A percentile compares a stretch with the other conserved stretches of the same genome.
phyloP scores from a whole-genome alignment of 495 filamentous ascomycete species.

The Hypoxylon crocopeplum region DNA sequence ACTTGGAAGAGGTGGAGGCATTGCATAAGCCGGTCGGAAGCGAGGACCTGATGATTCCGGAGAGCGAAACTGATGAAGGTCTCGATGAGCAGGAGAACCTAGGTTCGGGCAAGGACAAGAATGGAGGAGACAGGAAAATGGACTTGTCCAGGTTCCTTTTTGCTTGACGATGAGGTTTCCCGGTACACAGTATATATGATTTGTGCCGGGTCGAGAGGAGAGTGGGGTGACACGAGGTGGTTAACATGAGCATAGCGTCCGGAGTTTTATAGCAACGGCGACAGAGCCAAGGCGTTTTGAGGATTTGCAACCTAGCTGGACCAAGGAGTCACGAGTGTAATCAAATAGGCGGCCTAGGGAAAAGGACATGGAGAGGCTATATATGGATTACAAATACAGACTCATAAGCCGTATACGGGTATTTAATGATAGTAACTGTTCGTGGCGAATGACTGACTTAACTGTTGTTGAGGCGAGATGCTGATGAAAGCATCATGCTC shows the following conservation, averaged over 20 bases:
- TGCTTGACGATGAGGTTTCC: conserved; percentile 27
- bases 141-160: conserved; percentile 65
- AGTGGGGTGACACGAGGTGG: not conserved
- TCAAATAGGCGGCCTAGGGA: not conserved
- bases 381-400: conserved; percentile 6
- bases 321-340: not conserved
- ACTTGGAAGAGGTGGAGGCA: conserved; percentile 48
- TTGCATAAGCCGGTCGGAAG: conserved; percentile 62
- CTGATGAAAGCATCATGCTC: too few species aligned
- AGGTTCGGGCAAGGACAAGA: conserved; percentile 20
- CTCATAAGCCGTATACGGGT: not conserved
- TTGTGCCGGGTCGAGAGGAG: not conserved
- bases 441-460: too few species aligned
- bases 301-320: not conserved
- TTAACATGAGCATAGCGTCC: conserved; percentile 26
- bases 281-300: conserved; percentile 8
- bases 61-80: conserved; percentile 63
- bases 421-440: too few species aligned
- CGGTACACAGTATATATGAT: not conserved
- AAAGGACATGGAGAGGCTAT: not conserved
- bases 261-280: conserved; percentile 17
- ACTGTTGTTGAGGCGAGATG: too few species aligned
- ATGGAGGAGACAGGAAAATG: conserved; percentile 36
- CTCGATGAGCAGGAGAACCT: conserved; percentile 29
- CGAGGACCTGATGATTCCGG: conserved; percentile 76